Conservation (phyloP, 306 rosid species). For the Vigna trinervia region DNA sequence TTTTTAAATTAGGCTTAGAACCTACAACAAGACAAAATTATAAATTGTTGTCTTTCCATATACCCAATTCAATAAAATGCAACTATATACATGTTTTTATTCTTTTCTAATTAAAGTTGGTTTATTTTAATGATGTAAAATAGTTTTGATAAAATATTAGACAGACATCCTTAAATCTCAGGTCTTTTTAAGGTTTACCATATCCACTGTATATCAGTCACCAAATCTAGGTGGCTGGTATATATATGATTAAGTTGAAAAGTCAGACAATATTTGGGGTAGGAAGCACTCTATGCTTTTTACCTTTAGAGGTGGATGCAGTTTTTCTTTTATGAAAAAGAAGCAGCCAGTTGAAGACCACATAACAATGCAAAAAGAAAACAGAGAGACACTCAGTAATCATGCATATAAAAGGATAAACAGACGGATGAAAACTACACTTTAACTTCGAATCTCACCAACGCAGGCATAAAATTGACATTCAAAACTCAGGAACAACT, state of each 20-base stretch:
- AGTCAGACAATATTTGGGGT: neutral
- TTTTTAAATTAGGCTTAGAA: neutral
- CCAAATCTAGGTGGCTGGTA: neutral
- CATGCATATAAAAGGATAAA: neutral
- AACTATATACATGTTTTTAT: too few species aligned
- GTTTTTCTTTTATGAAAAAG: neutral
- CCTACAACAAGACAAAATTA: neutral
- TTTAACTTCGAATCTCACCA: neutral
- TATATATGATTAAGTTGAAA: constrained; percentile 1
- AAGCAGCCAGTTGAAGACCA: too few species aligned
- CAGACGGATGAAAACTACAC: neutral
- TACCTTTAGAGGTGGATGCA: neutral
- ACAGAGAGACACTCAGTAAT: neutral
- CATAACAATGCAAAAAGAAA: neutral
- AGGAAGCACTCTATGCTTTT: constrained; percentile 2
- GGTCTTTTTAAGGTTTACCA: neutral
- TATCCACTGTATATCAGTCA: neutral
- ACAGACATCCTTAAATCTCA: neutral
- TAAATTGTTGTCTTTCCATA: too few species aligned
- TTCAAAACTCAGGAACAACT: neutral
- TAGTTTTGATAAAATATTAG: too few species aligned
- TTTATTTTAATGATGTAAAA: too few species aligned
- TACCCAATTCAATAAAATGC: too few species aligned
- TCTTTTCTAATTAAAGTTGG: too few species aligned
- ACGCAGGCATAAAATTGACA: neutral